Conservation (phyloP, 805 yeast species). For the Priceomyces melissophilus region DNA sequence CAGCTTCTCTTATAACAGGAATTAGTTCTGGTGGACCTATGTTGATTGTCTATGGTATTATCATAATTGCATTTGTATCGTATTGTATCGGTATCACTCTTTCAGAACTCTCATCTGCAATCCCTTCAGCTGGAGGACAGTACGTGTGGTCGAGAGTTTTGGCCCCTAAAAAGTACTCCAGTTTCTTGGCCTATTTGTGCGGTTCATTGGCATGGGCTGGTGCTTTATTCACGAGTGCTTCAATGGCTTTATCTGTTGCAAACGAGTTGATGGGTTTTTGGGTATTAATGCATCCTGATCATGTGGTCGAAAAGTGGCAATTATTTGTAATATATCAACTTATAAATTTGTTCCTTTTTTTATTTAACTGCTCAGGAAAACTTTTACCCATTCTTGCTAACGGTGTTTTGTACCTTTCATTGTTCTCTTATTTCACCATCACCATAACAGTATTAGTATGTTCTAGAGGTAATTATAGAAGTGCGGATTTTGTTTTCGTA, state of each 20-base stretch:
- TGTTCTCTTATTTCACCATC: slow-evolving; percentile 51
- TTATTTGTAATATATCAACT: slow-evolving; percentile 50
- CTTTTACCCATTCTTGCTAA: slow-evolving; percentile 51
- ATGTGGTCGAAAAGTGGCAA: slow-evolving; percentile 48
- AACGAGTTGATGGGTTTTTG: slow-evolving; percentile 51
- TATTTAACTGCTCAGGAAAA: slow-evolving; percentile 50
- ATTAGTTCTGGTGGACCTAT: slow-evolving; percentile 58
- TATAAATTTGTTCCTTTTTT: slow-evolving; percentile 37
- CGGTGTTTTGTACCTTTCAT: slow-evolving; percentile 49
- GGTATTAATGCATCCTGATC: slow-evolving; percentile 34
- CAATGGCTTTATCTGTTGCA: slow-evolving; percentile 54
- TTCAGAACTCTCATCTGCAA: slow-evolving; percentile 51
- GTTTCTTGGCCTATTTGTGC: slow-evolving; percentile 53
- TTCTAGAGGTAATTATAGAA: slow-evolving; percentile 50
- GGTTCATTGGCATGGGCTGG: slow-evolving; percentile 66
- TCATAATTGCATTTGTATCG: slow-evolving; percentile 47
- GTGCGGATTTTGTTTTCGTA: slow-evolving; percentile 51
- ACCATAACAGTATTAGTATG: slow-evolving; percentile 52
- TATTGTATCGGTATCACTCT: slow-evolving; percentile 47
- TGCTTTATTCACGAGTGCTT: slow-evolving; percentile 58
- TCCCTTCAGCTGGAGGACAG: slow-evolving; percentile 59
- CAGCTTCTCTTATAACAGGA: slow-evolving; percentile 54
- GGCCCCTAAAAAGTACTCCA: slow-evolving; percentile 47
- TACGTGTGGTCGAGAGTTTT: slow-evolving; percentile 56
- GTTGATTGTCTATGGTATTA: slow-evolving; percentile 53